Evolutionary conservation across 192 early-diverging fungal genomes (phyloP).

Genomic region (Coemansia sp.): DNA sequence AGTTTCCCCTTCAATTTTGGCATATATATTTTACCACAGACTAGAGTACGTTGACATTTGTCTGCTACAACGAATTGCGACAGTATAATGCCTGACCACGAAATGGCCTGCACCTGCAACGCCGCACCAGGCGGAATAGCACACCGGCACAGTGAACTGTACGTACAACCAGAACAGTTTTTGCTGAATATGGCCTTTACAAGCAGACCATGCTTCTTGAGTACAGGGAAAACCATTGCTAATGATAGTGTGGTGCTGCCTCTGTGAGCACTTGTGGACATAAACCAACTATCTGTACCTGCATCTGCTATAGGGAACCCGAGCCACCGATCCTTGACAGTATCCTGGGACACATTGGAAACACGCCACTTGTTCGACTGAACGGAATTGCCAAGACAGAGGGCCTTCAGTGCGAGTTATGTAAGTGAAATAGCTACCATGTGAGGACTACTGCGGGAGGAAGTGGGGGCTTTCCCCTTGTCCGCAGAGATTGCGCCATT

Average conservation of each 20-base stretch:
- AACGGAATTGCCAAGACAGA: slow-evolving; percentile 82
- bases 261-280: not conserved
- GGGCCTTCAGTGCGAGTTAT: slow-evolving; percentile 92
- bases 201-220: not conserved
- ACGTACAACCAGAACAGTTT: slow-evolving; percentile 10
- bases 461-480: not conserved
- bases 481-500: slow-evolving; percentile 5
- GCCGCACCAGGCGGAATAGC: slow-evolving; percentile 40
- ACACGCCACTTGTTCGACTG: slow-evolving; percentile 91
- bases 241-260: not conserved
- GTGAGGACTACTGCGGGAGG: not conserved
- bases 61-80: not conserved
- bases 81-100: slow-evolving; percentile 37
- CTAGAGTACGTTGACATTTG: not conserved
- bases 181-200: not conserved
- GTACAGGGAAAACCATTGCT: not conserved
- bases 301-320: slow-evolving; percentile 49
- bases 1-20: not conserved
- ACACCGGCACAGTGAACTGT: slow-evolving; percentile 53
- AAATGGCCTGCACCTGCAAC: slow-evolving; percentile 51
- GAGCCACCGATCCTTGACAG: slow-evolving; percentile 80
- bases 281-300: not conserved
- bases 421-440: slow-evolving; percentile 15
- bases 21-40: not conserved
- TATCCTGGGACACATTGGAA: slow-evolving; percentile 94